Evolutionary conservation across 2,329 filamentous ascomycete species (phyloP).

Genomic region (Beauveria bassiana): DNA sequence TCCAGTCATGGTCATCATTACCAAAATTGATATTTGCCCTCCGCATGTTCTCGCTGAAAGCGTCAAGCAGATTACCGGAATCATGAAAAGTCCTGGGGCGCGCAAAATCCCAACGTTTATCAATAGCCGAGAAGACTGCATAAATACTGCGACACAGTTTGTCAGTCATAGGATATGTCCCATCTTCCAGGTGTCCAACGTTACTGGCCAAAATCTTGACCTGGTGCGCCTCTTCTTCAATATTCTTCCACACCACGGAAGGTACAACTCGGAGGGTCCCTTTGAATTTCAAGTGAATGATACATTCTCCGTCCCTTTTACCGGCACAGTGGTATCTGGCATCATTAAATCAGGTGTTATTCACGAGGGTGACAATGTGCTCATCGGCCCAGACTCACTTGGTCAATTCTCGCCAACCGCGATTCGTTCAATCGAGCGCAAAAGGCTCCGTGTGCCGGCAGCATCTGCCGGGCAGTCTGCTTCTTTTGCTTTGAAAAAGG

Average conservation of each 20-base stretch:
- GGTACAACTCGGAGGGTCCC: conserved; percentile 78
- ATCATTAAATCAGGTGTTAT: conserved; percentile 84
- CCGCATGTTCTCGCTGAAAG: conserved; percentile 93
- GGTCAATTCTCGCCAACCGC: conserved; percentile 83
- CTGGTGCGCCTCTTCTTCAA: conserved; percentile 90
- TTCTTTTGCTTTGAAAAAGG: conserved; percentile 80
- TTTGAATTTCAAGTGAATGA: conserved; percentile 97
- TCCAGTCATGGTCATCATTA: conserved; percentile 94
- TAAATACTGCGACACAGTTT: conserved; percentile 93
- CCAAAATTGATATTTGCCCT: conserved; percentile 97
- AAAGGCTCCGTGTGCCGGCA: conserved; percentile 80
- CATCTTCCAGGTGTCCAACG: conserved; percentile 96
- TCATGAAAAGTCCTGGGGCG: conserved; percentile 87
- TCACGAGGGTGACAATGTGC: conserved; percentile 81
- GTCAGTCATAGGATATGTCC: conserved; percentile 93
- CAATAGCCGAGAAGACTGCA: conserved; percentile 81
- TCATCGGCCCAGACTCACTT: conserved; percentile 83
- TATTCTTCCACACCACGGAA: conserved; percentile 87
- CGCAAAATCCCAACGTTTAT: conserved; percentile 95
- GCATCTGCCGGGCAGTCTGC: conserved; percentile 89
- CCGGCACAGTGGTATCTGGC: conserved; percentile 91
- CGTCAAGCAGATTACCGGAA: conserved; percentile 81
- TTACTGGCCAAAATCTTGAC: conserved; percentile 85
- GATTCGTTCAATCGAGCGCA: conserved; percentile 88
- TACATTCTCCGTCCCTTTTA: conserved; percentile 95